Conservation (phyloP, 139 green algal species). For the Chlorella ohadii region DNA sequence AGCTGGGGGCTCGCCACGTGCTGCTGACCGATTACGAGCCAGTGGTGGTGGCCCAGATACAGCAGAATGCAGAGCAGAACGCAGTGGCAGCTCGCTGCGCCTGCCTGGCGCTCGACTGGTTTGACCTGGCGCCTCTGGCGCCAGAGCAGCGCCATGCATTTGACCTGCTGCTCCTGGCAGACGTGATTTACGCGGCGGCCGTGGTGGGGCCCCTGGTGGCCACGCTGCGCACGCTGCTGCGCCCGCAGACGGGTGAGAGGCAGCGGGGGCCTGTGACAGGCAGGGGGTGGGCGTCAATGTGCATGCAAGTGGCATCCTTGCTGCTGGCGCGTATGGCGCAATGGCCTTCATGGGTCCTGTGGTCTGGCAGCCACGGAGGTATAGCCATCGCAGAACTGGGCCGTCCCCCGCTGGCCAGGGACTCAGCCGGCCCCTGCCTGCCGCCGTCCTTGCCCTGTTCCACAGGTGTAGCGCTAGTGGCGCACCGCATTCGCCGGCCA, state of each 20-base stretch:
- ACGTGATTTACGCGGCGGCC: slow-evolving; percentile 29
- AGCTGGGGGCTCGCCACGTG: background rate
- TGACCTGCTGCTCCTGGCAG: slow-evolving; percentile 22
- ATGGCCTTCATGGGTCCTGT: too few relatives aligned
- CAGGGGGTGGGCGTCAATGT: background rate
- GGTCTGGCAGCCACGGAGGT: too few relatives aligned
- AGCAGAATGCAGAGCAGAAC: background rate
- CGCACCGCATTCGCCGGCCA: slow-evolving; percentile 24
- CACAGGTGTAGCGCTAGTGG: slow-evolving; percentile 21
- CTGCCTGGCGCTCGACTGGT: slow-evolving; percentile 15
- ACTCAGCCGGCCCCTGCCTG: background rate
- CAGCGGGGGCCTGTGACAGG: background rate
- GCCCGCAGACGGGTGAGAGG: background rate
- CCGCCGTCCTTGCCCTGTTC: background rate
- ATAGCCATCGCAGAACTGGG: too few relatives aligned
- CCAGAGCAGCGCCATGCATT: background rate
- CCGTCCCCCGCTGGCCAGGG: background rate
- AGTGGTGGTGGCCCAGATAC: slow-evolving; percentile 15
- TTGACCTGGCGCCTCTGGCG: slow-evolving; percentile 7
- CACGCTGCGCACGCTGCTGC: slow-evolving; percentile 19
- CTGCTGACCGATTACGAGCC: slow-evolving; percentile 37
- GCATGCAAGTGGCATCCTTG: too few relatives aligned
- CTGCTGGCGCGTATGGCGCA: too few relatives aligned
- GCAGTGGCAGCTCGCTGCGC: background rate
- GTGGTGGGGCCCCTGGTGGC: slow-evolving; percentile 28